Evolutionary conservation across 2,329 filamentous ascomycete genomes (phyloP).

Genomic region (Botrytis squamosa): DNA sequence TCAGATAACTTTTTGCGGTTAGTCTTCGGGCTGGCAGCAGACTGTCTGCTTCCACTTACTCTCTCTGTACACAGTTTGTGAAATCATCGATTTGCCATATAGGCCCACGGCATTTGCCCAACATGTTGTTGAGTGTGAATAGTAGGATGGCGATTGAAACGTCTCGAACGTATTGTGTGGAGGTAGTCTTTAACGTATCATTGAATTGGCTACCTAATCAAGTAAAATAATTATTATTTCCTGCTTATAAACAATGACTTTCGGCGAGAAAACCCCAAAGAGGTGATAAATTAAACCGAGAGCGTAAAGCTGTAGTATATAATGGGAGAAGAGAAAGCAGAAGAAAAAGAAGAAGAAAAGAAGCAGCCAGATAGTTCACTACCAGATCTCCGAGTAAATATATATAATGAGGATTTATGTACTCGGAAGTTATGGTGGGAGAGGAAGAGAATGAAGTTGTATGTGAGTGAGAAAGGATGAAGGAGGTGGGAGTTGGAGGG

Average conservation of each 20-base stretch:
- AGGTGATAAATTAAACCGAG: not conserved
- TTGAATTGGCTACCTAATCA: constrained; percentile 4
- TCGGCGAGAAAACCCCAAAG: not conserved
- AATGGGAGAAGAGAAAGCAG: not conserved
- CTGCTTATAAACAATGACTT: not conserved
- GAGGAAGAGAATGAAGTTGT: too few species aligned
- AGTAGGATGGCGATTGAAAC: not conserved
- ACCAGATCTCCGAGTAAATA: not conserved
- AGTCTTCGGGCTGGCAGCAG: not conserved
- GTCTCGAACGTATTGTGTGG: not conserved
- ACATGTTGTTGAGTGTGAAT: constrained; percentile 23
- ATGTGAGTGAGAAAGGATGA: not conserved
- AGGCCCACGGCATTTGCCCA: constrained; percentile 38
- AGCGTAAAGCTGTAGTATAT: not conserved
- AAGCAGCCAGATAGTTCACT: not conserved
- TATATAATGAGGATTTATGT: not conserved
- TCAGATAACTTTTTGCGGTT: constrained; percentile 62
- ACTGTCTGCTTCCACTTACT: constrained; percentile 53
- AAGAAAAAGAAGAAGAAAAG: not conserved
- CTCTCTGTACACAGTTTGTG: constrained; percentile 60
- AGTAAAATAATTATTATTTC: not conserved
- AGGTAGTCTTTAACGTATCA: not conserved
- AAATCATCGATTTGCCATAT: constrained; percentile 64
- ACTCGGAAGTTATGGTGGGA: not conserved
- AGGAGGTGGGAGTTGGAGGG: not conserved